phyloP scores from a whole-genome alignment of 768 basidiomycete genomes.

The Phaffia tasmanica region DNA sequence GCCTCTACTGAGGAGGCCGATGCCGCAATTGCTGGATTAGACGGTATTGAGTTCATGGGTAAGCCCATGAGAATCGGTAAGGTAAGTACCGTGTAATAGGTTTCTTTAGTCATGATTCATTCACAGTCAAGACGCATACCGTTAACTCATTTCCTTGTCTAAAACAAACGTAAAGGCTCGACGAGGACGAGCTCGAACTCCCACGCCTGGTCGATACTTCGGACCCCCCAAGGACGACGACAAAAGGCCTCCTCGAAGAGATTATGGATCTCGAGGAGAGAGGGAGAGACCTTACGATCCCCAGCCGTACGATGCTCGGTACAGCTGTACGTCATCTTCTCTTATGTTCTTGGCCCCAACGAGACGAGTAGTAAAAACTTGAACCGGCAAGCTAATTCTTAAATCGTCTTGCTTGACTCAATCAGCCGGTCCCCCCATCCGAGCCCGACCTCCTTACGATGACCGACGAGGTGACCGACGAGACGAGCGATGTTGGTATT shows the following conservation, averaged over 20 bases:
- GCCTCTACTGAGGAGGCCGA: conserved; percentile 76
- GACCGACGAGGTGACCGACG: conserved; percentile 19
- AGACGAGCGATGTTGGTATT: conserved; percentile 22
- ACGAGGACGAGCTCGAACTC: conserved; percentile 37
- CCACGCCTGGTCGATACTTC: conserved; percentile 90
- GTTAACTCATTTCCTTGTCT: background rate
- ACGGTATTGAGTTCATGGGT: conserved; percentile 74
- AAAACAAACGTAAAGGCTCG: conserved; percentile 30
- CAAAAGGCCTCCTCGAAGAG: conserved; percentile 20
- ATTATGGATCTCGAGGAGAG: conserved; percentile 26
- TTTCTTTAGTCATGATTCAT: conserved; percentile 22
- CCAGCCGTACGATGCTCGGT: conserved; percentile 34
- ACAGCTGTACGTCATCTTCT: conserved; percentile 15
- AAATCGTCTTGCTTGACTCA: background rate
- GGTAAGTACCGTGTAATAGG: conserved; percentile 49
- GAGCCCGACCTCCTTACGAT: conserved; percentile 12
- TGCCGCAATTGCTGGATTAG: conserved; percentile 72
- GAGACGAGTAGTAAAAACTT: conserved; percentile 3
- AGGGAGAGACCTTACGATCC: conserved; percentile 28
- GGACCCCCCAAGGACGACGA: conserved; percentile 68
- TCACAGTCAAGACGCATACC: background rate
- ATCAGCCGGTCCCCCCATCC: background rate
- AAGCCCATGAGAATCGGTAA: conserved; percentile 82
- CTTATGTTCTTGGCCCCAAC: background rate
- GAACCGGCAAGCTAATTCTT: background rate